Conservation (phyloP, 1,284 basidiomycete species). For the Cryptococcus hybrid region DNA sequence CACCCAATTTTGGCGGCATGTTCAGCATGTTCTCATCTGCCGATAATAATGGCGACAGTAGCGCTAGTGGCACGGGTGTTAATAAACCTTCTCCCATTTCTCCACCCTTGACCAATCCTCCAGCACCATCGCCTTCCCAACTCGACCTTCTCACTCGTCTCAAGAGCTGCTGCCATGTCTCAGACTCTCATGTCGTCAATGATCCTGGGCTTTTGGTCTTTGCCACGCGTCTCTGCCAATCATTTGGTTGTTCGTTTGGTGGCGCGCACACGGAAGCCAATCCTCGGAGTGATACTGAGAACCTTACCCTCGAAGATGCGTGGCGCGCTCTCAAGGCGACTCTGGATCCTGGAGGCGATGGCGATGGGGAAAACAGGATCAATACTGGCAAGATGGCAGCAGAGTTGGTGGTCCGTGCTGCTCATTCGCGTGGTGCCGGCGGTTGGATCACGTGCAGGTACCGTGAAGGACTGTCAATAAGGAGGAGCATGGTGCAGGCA, state of each 20-base stretch:
- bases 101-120: slow-evolving; percentile 4
- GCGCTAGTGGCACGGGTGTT: not conserved
- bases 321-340: slow-evolving; percentile 42
- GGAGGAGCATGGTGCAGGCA: slow-evolving; percentile 36
- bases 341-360: slow-evolving; percentile 43
- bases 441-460: slow-evolving; percentile 45
- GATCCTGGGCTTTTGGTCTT: slow-evolving; percentile 50
- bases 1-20: slow-evolving; percentile 25
- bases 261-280: slow-evolving; percentile 37
- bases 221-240: slow-evolving; percentile 48
- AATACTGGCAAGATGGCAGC: slow-evolving; percentile 50
- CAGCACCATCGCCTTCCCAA: not conserved
- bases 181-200: slow-evolving; percentile 49
- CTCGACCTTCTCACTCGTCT: slow-evolving; percentile 47
- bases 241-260: slow-evolving; percentile 41
- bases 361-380: slow-evolving; percentile 47
- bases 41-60: not conserved
- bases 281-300: slow-evolving; percentile 37
- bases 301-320: slow-evolving; percentile 44
- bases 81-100: slow-evolving; percentile 12
- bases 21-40: slow-evolving; percentile 25
- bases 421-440: slow-evolving; percentile 28
- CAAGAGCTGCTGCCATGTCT: slow-evolving; percentile 48
- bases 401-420: slow-evolving; percentile 47
- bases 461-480: slow-evolving; percentile 46